Evolutionary conservation across 1,139 yeast species (phyloP), one percentile per base, ranked within the genome.

Genomic region (Pichia sorboxylosa): DNA sequence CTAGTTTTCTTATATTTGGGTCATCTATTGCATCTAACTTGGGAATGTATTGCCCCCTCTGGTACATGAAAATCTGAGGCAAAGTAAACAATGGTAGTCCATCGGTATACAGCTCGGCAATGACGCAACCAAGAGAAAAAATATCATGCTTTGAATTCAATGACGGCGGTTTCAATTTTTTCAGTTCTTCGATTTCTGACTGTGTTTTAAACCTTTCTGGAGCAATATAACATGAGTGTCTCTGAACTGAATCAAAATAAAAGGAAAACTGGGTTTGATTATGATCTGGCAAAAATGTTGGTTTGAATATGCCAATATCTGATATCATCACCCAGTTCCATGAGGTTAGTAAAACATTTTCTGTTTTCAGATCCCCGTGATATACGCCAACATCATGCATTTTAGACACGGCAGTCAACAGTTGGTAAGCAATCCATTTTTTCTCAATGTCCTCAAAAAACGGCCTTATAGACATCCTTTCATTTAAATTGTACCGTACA

Each of bases 211-310:
- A 90, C 41, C 98, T 59, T 52, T 92, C 99, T 0, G 99, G 98
- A 0, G 98, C 97, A 32, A 92, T 57, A 52, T 87, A 90, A 55
- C 98, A 90, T 3, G 76, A 71, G 47, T 95, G 64, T 43, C 97
- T 63, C 49, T 73, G 84, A 2, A 94, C 81, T 4, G 90, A 81
- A 56, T 90, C 97, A 52, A 85, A 92, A 53, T 77, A 92, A 50
- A 87, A 90, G 1, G 93, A 75, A 48, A 81, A 90, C 44, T 81
- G 90, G n/a, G 90, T 82, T 0, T 97, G 97, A 49, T 92, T 90
- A 46, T 85, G 93, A 44, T 83, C 95, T 0, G 97, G 97, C 19
- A 92, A 58, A 46, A 66, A 77, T 0, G 74, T 76, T 0, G 99
- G 99, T 53, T 92, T 92, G 51, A 71, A 72, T 3, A 74, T 65